phyloP scores from a whole-genome alignment of 176 grass and related monocot genomes.

The Oryza rufipogon region DNA sequence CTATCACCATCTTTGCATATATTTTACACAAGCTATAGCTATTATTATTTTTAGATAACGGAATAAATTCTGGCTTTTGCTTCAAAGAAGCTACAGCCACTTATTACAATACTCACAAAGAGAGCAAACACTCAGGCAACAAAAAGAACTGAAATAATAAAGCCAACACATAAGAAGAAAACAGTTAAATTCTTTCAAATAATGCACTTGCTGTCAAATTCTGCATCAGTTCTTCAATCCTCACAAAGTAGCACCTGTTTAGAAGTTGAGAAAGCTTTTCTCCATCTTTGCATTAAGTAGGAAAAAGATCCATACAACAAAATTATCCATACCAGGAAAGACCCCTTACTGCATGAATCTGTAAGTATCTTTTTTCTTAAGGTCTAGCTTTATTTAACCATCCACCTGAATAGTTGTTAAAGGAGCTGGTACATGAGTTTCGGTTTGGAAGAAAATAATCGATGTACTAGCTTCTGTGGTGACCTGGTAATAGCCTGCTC shows the following conservation, averaged over 20 bases:
- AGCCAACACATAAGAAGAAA: too few species aligned
- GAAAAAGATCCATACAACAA: not conserved
- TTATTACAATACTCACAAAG: too few species aligned
- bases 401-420: not conserved
- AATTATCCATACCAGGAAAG: not conserved
- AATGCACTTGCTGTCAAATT: conserved; percentile 1
- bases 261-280: not conserved
- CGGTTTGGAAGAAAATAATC: not conserved
- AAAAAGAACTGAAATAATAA: too few species aligned
- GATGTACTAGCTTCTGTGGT: not conserved
- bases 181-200: not conserved
- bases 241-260: not conserved
- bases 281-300: not conserved
- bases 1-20: conserved; percentile 23
- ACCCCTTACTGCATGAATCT: not conserved
- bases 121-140: too few species aligned
- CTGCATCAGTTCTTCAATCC: not conserved
- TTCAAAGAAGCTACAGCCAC: too few species aligned
- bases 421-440: not conserved
- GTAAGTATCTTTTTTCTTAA: not conserved
- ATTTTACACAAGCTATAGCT: not conserved
- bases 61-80: too few species aligned
- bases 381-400: not conserved
- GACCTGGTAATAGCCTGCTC: not conserved
- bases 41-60: not conserved